Conservation (phyloP, 805 yeast species). For the Tetrapisispora taiwanensis region DNA sequence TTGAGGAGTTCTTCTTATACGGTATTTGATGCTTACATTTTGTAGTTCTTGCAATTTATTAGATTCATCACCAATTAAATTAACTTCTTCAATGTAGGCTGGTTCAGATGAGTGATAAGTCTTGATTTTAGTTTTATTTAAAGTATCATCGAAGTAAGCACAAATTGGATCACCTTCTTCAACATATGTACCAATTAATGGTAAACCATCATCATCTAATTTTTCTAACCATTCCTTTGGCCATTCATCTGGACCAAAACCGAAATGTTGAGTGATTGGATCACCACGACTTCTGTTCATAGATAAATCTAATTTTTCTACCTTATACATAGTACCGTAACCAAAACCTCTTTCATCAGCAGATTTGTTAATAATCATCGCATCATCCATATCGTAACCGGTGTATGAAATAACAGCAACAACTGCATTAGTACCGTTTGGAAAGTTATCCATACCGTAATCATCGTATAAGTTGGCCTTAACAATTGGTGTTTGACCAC, state of each 20-base stretch:
- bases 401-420: conserved; percentile 98
- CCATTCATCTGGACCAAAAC: conserved; percentile 89
- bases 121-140: conserved; percentile 84
- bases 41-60: conserved; percentile 67
- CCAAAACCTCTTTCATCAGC: conserved; percentile 98
- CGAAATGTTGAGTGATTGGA: conserved; percentile 88
- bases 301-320: conserved; percentile 79
- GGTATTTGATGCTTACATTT: conserved; percentile 72
- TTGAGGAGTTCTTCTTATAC: conserved; percentile 83
- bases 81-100: conserved; percentile 91
- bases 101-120: conserved; percentile 92
- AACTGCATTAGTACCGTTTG: conserved; percentile 96
- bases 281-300: conserved; percentile 79
- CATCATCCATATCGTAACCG: conserved; percentile 99
- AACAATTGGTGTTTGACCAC: conserved; percentile 96
- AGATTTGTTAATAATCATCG: conserved; percentile 94
- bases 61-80: conserved; percentile 75
- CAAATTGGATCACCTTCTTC: conserved; percentile 94
- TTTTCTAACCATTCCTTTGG: conserved; percentile 84
- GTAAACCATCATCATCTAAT: conserved; percentile 87
- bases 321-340: conserved; percentile 92
- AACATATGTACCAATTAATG: conserved; percentile 75
- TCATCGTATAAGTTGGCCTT: conserved; percentile 89
- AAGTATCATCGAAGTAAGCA: conserved; percentile 84
- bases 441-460: conserved; percentile 96